A percentile compares a stretch with the other conserved stretches of the same genome.
phyloP scores from a whole-genome alignment of 441 rosid genomes.

The Aleurites moluccanus region DNA sequence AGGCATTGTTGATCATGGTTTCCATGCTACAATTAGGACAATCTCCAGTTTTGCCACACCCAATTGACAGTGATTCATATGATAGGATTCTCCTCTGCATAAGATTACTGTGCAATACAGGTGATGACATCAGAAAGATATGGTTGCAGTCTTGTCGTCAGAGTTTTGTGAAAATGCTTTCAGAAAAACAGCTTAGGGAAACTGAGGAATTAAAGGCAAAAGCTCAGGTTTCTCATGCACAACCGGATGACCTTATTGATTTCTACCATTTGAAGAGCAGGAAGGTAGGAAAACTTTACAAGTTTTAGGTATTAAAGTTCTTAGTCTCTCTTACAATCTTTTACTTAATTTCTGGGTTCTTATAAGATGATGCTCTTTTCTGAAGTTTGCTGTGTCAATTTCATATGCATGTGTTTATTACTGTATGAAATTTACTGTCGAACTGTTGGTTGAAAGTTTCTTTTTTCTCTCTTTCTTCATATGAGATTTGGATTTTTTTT shows the following conservation, averaged over 20 bases:
- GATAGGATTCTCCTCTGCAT: slow-evolving; percentile 78
- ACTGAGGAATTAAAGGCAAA: slow-evolving; percentile 82
- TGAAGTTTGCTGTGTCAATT: not conserved
- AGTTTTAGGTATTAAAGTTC: slow-evolving; percentile 1
- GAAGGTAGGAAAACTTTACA: slow-evolving; percentile 48
- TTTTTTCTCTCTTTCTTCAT: not conserved
- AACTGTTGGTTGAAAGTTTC: not conserved
- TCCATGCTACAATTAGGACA: slow-evolving; percentile 88
- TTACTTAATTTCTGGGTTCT: not conserved
- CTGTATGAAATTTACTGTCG: not conserved
- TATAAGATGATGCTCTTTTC: not conserved
- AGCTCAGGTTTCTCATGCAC: slow-evolving; percentile 83
- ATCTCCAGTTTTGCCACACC: slow-evolving; percentile 70
- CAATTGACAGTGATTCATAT: slow-evolving; percentile 80
- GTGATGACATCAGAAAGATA: slow-evolving; percentile 71
- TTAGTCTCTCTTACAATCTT: not conserved
- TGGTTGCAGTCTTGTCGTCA: slow-evolving; percentile 86
- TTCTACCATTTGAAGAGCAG: slow-evolving; percentile 94
- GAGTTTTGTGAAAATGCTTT: slow-evolving; percentile 88
- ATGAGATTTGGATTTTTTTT: not conserved
- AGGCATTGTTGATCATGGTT: slow-evolving; percentile 71
- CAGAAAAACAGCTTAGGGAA: slow-evolving; percentile 82
- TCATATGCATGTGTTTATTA: not conserved
- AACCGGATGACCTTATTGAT: slow-evolving; percentile 88
- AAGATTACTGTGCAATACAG: slow-evolving; percentile 65